Evolutionary conservation across 208 protist genomes (phyloP), one percentile per base, ranked within the genome.

Genomic region (Leishmania mexicana): DNA sequence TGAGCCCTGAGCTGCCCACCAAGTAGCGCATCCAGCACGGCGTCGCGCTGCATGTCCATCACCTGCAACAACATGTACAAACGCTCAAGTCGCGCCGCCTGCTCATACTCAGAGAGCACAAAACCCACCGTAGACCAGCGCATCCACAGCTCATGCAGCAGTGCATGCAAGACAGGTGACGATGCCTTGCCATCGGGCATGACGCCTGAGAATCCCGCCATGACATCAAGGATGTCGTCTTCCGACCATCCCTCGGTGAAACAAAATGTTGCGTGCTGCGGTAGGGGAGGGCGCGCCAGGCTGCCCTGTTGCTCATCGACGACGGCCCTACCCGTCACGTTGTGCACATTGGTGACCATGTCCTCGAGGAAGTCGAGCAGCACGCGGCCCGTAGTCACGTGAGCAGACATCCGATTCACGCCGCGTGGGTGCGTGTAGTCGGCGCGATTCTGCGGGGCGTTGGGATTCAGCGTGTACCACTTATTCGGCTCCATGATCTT

Each of bases 401-500:
- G 87, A 0, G 92, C 85, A 45, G 17, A 62, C 38, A 47, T 87
- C 1, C 54, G 76, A 75, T 97, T 97, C 40, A 90, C 70, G 31
- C 94, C 94, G 15, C 80, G 79, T 5, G 94, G 88, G 76, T 97
- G 94, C 47, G 80, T 84, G 85, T 97, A 97, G 87, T 97, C 93
- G 7, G 91, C 92, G 28, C 94, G 87, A 78, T 97, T 97, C 28
- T 88, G 89, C 60, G 86, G 86, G 2, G 86, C 76, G 81, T 93
- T 94, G 7, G 86, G 71, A 53, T 91, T 92, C 53, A 77, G 80
- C 13, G 92, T 89, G 84, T 91, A 96, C 93, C 95, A 98, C 84
- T 87, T 88, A 83, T 98, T 96, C 40, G 95, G 95, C 87, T 96
- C 89, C 75, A 96, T 90, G 1, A 98, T 76, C 78, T 95, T 95